These are phyloP conservation scores for Cercophora sp. DNA, from an alignment of 495 filamentous ascomycete species.

Conservation along the genomic window DNA sequence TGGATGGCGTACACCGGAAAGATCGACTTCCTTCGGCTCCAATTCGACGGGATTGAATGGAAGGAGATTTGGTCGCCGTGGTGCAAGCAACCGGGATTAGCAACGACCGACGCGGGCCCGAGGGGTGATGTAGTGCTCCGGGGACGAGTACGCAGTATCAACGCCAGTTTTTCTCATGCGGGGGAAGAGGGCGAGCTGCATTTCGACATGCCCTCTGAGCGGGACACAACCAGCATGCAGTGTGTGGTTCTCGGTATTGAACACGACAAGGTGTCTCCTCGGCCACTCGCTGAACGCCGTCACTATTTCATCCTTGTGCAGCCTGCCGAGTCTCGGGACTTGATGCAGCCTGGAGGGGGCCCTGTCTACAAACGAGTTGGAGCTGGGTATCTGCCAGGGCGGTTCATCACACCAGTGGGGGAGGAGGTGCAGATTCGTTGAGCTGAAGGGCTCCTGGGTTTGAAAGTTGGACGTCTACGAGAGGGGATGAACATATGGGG, in stretches of 20 bases:
- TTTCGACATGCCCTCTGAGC: background rate
- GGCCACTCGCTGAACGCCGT: background rate
- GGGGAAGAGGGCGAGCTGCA: background rate
- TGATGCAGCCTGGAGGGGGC: background rate
- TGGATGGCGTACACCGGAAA: constrained; percentile 23
- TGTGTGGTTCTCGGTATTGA: background rate
- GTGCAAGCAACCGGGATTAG: background rate
- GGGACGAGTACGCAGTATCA: background rate
- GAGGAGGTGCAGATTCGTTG: too few species aligned
- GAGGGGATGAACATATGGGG: too few species aligned
- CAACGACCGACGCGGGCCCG: background rate
- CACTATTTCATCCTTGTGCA: background rate
- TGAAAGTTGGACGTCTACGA: too few species aligned
- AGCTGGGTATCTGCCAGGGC: constrained; percentile 1
- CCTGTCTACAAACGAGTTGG: background rate
- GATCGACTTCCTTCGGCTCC: constrained; percentile 15
- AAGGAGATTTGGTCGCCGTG: background rate
- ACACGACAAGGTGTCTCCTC: background rate
- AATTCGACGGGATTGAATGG: constrained; percentile 6
- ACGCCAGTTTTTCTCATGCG: background rate
- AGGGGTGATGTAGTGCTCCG: background rate
- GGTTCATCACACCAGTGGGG: too few species aligned
- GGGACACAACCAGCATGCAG: background rate
- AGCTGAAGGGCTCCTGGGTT: too few species aligned
- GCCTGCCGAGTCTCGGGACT: background rate